These are phyloP conservation scores for Daldinia childiae DNA, from an alignment of 495 filamentous ascomycete genomes.

Conservation along the genomic window DNA sequence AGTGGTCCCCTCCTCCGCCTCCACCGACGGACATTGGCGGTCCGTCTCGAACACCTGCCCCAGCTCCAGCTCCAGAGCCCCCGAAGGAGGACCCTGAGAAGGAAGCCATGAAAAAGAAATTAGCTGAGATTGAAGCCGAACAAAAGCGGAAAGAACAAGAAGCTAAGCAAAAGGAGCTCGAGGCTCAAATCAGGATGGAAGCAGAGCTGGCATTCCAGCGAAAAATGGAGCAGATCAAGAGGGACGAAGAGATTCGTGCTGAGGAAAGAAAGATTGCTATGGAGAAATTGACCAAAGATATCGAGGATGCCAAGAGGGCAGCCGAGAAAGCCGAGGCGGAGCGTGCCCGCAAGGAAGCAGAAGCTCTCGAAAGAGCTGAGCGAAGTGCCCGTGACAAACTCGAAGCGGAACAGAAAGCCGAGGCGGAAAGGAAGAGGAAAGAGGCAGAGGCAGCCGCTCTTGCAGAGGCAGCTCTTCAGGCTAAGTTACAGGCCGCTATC, in stretches of 20 bases:
- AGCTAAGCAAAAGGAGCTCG: slow-evolving; percentile 55
- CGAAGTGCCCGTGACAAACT: slow-evolving; percentile 50
- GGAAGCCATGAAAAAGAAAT: slow-evolving; percentile 53
- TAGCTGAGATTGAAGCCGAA: slow-evolving; percentile 51
- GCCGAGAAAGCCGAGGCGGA: slow-evolving; percentile 53
- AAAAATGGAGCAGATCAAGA: slow-evolving; percentile 54
- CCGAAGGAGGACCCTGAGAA: slow-evolving; percentile 58
- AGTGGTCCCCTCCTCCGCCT: slow-evolving; percentile 53
- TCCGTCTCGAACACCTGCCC: slow-evolving; percentile 50
- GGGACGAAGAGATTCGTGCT: slow-evolving; percentile 45
- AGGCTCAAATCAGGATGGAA: slow-evolving; percentile 57
- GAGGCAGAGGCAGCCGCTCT: slow-evolving; percentile 60
- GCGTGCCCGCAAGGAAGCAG: slow-evolving; percentile 37
- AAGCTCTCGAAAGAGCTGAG: slow-evolving; percentile 47
- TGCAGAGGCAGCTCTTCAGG: slow-evolving; percentile 52
- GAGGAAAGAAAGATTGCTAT: slow-evolving; percentile 46
- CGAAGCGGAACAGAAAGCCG: slow-evolving; percentile 54
- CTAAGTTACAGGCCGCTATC: slow-evolving; percentile 52
- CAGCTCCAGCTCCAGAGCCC: slow-evolving; percentile 47
- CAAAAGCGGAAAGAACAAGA: slow-evolving; percentile 49
- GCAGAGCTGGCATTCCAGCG: slow-evolving; percentile 50
- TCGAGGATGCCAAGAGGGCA: slow-evolving; percentile 54
- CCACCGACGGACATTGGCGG: slow-evolving; percentile 57
- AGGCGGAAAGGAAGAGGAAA: slow-evolving; percentile 61
- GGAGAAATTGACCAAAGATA: slow-evolving; percentile 50